Conservation (phyloP, 495 filamentous ascomycete species). For the Parathielavia hyrcaniae region DNA sequence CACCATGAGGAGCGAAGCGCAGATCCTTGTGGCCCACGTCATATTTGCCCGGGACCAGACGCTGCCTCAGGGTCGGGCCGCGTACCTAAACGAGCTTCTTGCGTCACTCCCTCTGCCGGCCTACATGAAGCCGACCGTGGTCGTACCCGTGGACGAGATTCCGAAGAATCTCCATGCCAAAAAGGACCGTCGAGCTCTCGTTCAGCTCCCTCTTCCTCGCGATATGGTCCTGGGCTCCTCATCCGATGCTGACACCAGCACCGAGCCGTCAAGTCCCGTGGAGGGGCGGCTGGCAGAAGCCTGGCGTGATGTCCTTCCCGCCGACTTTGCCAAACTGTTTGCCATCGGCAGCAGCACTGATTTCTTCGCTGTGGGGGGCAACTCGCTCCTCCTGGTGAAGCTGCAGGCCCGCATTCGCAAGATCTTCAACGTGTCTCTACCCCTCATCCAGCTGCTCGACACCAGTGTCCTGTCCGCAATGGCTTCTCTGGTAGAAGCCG, state of each 20-base stretch:
- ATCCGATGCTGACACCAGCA: too few species aligned
- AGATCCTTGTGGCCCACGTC: not conserved
- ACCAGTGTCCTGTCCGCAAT: conserved; percentile 17
- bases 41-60: not conserved
- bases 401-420: conserved; percentile 14
- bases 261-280: not conserved
- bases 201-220: not conserved
- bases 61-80: not conserved
- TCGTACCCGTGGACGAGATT: conserved; percentile 4
- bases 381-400: conserved; percentile 25
- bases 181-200: conserved; percentile 11
- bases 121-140: conserved; percentile 28
- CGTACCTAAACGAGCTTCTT: not conserved
- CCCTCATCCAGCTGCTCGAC: conserved; percentile 18
- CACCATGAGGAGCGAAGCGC: not conserved
- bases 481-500: conserved; percentile 7
- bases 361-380: conserved; percentile 31
- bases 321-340: not conserved
- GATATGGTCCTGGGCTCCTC: too few species aligned
- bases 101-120: conserved; percentile 12
- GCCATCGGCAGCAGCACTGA: conserved; percentile 16
- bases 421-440: not conserved
- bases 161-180: conserved; percentile 18
- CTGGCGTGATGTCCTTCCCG: not conserved
- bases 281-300: not conserved